These are phyloP conservation scores for Diaporthe sp. DNA, from an alignment of 2,329 filamentous ascomycete genomes.

Conservation along the genomic window DNA sequence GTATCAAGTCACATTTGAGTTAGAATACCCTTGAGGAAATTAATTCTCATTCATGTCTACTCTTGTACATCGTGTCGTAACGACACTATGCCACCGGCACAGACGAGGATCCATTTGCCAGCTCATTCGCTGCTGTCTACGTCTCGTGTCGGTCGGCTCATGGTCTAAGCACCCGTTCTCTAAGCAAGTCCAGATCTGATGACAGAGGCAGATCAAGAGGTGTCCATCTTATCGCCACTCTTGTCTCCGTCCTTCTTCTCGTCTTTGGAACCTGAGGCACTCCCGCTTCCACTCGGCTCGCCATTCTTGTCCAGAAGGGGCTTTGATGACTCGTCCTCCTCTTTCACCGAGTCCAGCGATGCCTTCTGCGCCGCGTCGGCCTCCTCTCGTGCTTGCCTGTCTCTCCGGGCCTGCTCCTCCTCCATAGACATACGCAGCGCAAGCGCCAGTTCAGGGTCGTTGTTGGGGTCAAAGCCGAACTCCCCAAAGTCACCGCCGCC, in stretches of 20 bases:
- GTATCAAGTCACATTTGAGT: slow-evolving; percentile 8
- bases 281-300: slow-evolving; percentile 73
- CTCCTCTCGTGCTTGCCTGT: slow-evolving; percentile 72
- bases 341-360: slow-evolving; percentile 84
- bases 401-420: slow-evolving; percentile 92
- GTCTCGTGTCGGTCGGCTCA: background rate
- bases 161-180: slow-evolving; percentile 1
- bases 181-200: background rate
- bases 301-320: slow-evolving; percentile 74
- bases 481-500: slow-evolving; percentile 78
- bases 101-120: slow-evolving; percentile 1
- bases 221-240: slow-evolving; percentile 87
- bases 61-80: slow-evolving; percentile 32
- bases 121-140: slow-evolving; percentile 20
- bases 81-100: background rate
- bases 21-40: slow-evolving; percentile 34
- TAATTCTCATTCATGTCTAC: slow-evolving; percentile 37
- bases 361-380: slow-evolving; percentile 83
- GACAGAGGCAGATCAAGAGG: slow-evolving; percentile 67
- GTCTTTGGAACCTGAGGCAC: slow-evolving; percentile 57
- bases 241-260: slow-evolving; percentile 63
- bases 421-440: slow-evolving; percentile 98
- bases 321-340: slow-evolving; percentile 78
- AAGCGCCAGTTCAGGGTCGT: slow-evolving; percentile 94
- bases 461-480: slow-evolving; percentile 90